These are phyloP conservation scores for Annulohypoxylon moriforme DNA, from an alignment of 495 filamentous ascomycete genomes.

Conservation along the genomic window DNA sequence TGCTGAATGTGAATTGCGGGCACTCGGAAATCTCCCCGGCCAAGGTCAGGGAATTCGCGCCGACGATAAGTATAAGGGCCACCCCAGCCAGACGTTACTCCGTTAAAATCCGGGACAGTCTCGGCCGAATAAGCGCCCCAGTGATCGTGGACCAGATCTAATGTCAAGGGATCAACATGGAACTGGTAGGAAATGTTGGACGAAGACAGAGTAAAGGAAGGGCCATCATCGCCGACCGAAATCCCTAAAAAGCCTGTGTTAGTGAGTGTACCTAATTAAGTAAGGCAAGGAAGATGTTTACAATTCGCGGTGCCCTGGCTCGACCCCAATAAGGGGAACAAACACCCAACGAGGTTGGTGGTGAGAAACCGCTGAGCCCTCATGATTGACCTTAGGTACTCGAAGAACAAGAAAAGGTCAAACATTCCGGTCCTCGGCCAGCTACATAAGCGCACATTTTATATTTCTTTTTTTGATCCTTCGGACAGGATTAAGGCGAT, in stretches of 20 bases:
- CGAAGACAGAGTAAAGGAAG: slow-evolving; percentile 61
- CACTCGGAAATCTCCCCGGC: slow-evolving; percentile 64
- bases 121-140: slow-evolving; percentile 62
- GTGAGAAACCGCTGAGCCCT: slow-evolving; percentile 18
- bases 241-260: slow-evolving; percentile 56
- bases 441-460: background rate
- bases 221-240: slow-evolving; percentile 54
- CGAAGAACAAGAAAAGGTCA: slow-evolving; percentile 1
- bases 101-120: slow-evolving; percentile 45
- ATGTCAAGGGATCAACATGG: slow-evolving; percentile 62
- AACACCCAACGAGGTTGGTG: slow-evolving; percentile 25
- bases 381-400: slow-evolving; percentile 22
- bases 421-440: background rate
- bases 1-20: slow-evolving; percentile 66
- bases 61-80: slow-evolving; percentile 58
- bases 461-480: slow-evolving; percentile 23
- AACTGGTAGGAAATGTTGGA: slow-evolving; percentile 64
- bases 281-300: slow-evolving; percentile 15
- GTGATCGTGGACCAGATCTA: slow-evolving; percentile 64
- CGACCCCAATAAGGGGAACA: slow-evolving; percentile 40
- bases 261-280: slow-evolving; percentile 35
- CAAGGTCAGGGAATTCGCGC: slow-evolving; percentile 67
- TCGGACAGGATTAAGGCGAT: slow-evolving; percentile 20
- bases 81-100: slow-evolving; percentile 59
- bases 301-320: slow-evolving; percentile 41